Base-by-base conservation (phyloP, 2,329 filamentous ascomycete species). In the Cladophialophora exuberans region DNA sequence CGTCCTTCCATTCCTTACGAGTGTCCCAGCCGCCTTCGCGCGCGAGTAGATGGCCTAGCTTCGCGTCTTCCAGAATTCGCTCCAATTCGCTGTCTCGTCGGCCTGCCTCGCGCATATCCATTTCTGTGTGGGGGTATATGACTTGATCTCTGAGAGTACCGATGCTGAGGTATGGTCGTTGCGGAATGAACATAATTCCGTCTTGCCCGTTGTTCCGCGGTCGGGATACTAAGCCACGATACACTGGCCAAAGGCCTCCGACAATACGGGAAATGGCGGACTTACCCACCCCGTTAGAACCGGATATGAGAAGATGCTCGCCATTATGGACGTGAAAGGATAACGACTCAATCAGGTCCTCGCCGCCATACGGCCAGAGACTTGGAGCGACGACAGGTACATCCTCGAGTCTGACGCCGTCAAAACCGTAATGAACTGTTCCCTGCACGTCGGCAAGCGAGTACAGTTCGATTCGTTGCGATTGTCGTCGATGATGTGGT, bases 131-230 rank as follows among this genome's bases (percentile, higher is more conserved):
- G 0, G 94, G 94, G 65, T 99, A 99, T 68, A 97, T 97, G 66
- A 99, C 90, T 74, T 99, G 95, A 66, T 99, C 95, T 22, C 94
- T 87, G 7, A 97, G 79, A 1, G 94, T 97, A 30, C 94, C 94
- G 18, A 93, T 88, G 70, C 87, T 93, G 28, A 97, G 83, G 67
- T 97, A 97, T 0, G 93, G 91, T 13, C 93, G 83, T 71, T 99
- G 94, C 0, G 94, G 94, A 9, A 99, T 81, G 74, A 99, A 97
- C 92, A 99, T 97, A 75, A 99, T 96, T 56, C 94, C 94, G 62
- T 97, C 93, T 59, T 87, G 81, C 33, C 91, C 91, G 36, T 84
- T 83, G 33, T 77, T 81, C 67, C 94, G 90, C 2, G 94, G 93
- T 1, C 92, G 85, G 55, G 89, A 95, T 15, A 97, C 90, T 2